Conservation (phyloP, 371 early-diverging fungal species). For the Rhizopus delemar region DNA sequence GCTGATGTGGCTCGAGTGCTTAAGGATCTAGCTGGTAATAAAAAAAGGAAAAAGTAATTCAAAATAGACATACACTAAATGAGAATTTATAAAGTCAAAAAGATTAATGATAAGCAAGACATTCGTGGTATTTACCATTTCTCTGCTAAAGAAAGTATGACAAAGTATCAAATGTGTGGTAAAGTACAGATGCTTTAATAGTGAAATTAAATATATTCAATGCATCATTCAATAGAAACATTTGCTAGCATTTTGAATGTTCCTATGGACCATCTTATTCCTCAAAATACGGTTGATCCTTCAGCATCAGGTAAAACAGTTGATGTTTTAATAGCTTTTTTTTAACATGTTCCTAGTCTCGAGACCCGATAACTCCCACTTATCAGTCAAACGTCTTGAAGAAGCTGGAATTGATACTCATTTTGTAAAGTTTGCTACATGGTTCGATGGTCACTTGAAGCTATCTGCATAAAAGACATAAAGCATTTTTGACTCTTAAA, state of each 20-base stretch:
- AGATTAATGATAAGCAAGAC: constrained; percentile 41
- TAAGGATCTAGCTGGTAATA: constrained; percentile 56
- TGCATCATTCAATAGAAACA: constrained; percentile 34
- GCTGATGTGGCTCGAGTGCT: constrained; percentile 71
- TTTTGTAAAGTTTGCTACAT: constrained; percentile 58
- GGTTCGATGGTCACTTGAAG: constrained; percentile 51
- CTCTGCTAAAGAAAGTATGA: constrained; percentile 61
- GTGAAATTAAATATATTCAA: constrained; percentile 8
- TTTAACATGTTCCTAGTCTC: constrained; percentile 22
- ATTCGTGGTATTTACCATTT: constrained; percentile 73
- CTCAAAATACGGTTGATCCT: constrained; percentile 35
- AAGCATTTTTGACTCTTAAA: no score
- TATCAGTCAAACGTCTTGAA: constrained; percentile 60
- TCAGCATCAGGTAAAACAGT: constrained; percentile 40
- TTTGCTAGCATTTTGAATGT: constrained; percentile 54
- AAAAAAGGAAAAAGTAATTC: background rate
- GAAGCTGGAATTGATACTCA: constrained; percentile 53
- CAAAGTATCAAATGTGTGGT: constrained; percentile 82
- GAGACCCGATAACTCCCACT: constrained; percentile 66
- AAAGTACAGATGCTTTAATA: constrained; percentile 24
- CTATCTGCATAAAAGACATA: background rate
- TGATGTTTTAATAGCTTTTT: background rate
- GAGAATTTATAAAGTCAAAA: constrained; percentile 31
- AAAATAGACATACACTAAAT: no score
- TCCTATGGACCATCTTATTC: constrained; percentile 57